Conservation (phyloP, 108 stramenopile species). For the Hondaea fermentalgiana region DNA sequence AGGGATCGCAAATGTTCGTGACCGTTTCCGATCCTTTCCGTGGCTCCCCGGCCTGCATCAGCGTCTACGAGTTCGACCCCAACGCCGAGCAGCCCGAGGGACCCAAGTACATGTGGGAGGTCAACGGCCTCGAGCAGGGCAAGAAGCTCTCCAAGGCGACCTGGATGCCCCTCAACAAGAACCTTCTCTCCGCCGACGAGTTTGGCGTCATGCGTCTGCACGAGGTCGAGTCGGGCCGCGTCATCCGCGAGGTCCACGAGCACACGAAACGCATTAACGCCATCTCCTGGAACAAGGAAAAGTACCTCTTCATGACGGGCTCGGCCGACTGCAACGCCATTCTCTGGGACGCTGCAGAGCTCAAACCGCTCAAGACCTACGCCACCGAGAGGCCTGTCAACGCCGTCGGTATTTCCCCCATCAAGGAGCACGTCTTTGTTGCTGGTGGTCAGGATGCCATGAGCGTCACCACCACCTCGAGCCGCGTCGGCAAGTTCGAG, state of each 20-base stretch:
- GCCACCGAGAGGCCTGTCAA: slow-evolving; percentile 95
- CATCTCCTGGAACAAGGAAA: slow-evolving; percentile 79
- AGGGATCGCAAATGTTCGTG: slow-evolving; percentile 81
- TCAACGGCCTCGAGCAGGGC: slow-evolving; percentile 66
- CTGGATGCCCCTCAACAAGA: slow-evolving; percentile 81
- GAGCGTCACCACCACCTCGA: slow-evolving; percentile 94
- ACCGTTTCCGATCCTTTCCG: slow-evolving; percentile 91
- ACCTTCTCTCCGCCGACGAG: slow-evolving; percentile 79
- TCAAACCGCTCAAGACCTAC: slow-evolving; percentile 79
- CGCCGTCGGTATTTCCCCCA: slow-evolving; percentile 87
- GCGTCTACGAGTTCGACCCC: slow-evolving; percentile 68
- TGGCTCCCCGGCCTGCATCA: slow-evolving; percentile 77
- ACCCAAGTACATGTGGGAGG: slow-evolving; percentile 61
- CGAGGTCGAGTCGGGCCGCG: slow-evolving; percentile 71
- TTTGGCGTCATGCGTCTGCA: slow-evolving; percentile 80
- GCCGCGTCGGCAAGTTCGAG: slow-evolving; percentile 95
- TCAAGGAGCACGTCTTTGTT: slow-evolving; percentile 87
- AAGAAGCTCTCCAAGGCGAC: slow-evolving; percentile 73
- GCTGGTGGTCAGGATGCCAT: slow-evolving; percentile 99
- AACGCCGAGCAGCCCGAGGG: slow-evolving; percentile 49
- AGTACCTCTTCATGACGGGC: slow-evolving; percentile 84
- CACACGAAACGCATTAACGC: slow-evolving; percentile 72
- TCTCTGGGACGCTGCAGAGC: slow-evolving; percentile 79
- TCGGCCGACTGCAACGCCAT: slow-evolving; percentile 87
- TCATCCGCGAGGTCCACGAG: slow-evolving; percentile 57